A percentile compares a stretch with the other conserved stretches of the same genome.
Evolutionary conservation across 805 yeast genomes (phyloP).

Genomic region (Blastobotrys chiropterorum): DNA sequence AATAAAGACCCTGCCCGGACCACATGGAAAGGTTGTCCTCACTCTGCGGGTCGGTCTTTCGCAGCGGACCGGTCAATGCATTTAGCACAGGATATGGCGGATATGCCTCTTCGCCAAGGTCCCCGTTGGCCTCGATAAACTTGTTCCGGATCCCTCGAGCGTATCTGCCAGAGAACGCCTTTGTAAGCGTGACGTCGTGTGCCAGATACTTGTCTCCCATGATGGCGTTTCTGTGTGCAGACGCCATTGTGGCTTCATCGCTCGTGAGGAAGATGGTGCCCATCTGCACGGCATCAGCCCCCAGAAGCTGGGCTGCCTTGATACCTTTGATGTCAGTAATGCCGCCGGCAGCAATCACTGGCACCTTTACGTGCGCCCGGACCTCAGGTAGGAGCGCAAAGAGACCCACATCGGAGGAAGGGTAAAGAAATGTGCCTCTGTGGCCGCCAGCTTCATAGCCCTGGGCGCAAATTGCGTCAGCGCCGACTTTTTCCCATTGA

Average conservation of each 20-base stretch:
- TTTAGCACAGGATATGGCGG: constrained; percentile 21
- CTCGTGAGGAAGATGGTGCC: constrained; percentile 44
- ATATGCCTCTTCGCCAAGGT: constrained; percentile 2
- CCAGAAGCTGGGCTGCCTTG: constrained; percentile 31
- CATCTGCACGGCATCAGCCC: constrained; percentile 50
- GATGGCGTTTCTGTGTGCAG: background rate
- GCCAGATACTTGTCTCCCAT: background rate
- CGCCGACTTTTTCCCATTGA: constrained; percentile 25
- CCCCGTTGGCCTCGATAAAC: constrained; percentile 3
- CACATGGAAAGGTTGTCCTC: constrained; percentile 9
- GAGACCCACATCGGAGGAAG: constrained; percentile 30
- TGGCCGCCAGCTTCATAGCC: constrained; percentile 66
- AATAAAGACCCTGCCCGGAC: constrained; percentile 16
- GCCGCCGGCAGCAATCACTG: constrained; percentile 50
- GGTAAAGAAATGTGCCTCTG: constrained; percentile 43
- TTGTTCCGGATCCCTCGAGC: constrained; percentile 18
- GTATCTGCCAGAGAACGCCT: constrained; percentile 20
- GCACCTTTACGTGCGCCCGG: constrained; percentile 13
- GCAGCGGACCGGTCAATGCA: constrained; percentile 19
- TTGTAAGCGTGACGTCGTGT: constrained; percentile 8
- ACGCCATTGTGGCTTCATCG: background rate
- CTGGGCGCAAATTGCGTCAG: constrained; percentile 48
- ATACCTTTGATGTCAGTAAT: constrained; percentile 34
- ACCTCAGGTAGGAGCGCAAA: constrained; percentile 22
- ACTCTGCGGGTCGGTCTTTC: constrained; percentile 10